Conservation (phyloP, 257 asterid genomes). For the Verbascum thapsus region DNA sequence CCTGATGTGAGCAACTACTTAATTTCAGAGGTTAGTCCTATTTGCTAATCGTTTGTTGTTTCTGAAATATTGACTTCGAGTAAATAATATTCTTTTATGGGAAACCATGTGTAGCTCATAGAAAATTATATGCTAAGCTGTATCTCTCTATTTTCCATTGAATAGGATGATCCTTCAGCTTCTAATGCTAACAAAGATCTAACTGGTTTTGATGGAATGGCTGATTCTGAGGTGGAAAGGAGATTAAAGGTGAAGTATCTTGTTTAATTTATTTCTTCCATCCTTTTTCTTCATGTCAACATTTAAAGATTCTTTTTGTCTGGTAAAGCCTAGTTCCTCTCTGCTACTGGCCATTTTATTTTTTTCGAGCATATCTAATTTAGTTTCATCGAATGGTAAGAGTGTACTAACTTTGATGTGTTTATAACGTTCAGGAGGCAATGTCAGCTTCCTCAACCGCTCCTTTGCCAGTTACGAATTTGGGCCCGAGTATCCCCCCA, state of each 20-base stretch:
- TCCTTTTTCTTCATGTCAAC: constrained; percentile 20
- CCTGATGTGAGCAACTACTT: constrained; percentile 93
- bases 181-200: constrained; percentile 71
- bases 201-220: constrained; percentile 81
- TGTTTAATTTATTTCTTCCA: constrained; percentile 29
- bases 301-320: constrained; percentile 15
- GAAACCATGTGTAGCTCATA: neutral
- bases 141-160: constrained; percentile 29
- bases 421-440: constrained; percentile 63
- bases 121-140: constrained; percentile 20
- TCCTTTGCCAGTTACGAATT: constrained; percentile 48
- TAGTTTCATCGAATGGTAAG: constrained; percentile 19
- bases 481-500: constrained; percentile 62
- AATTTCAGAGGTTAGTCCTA: constrained; percentile 62
- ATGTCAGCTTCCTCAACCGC: constrained; percentile 61
- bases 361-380: constrained; percentile 9
- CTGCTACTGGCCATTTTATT: constrained; percentile 22
- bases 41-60: neutral
- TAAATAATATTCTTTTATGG: constrained; percentile 7
- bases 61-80: constrained; percentile 13
- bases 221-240: constrained; percentile 86
- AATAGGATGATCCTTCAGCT: constrained; percentile 76
- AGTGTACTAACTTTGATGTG: constrained; percentile 13
- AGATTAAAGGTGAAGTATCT: constrained; percentile 72
- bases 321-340: constrained; percentile 9